phyloP scores from a whole-genome alignment of 2,329 filamentous ascomycete genomes.

The Neoascochyta sp. region DNA sequence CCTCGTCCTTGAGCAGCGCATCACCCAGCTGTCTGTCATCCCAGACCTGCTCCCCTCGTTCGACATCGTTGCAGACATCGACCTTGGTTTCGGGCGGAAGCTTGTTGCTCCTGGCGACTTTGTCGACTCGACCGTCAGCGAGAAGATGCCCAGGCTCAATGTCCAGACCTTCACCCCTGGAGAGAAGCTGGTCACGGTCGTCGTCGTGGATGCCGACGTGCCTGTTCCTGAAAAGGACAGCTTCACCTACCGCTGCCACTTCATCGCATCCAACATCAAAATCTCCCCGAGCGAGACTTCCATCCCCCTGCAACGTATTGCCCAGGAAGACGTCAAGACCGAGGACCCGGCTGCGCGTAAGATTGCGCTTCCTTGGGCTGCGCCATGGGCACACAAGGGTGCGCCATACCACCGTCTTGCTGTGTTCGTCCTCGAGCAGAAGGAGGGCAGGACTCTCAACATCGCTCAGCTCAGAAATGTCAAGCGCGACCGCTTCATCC shows the following conservation, averaged over 20 bases:
- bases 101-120: constrained; percentile 73
- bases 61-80: constrained; percentile 73
- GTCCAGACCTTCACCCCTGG: constrained; percentile 83
- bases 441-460: constrained; percentile 45
- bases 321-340: constrained; percentile 37
- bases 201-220: constrained; percentile 86
- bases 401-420: constrained; percentile 85
- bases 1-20: constrained; percentile 76
- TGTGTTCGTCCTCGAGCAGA: constrained; percentile 79
- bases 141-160: constrained; percentile 68
- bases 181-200: constrained; percentile 76
- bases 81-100: constrained; percentile 71
- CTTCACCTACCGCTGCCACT: constrained; percentile 82
- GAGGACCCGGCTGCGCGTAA: constrained; percentile 51
- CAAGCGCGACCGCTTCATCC: constrained; percentile 66
- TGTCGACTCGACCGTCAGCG: constrained; percentile 70
- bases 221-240: constrained; percentile 70
- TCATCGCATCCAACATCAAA: constrained; percentile 71
- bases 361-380: constrained; percentile 74
- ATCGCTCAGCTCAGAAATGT: constrained; percentile 68
- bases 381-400: constrained; percentile 84
- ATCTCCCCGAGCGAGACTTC: constrained; percentile 53
- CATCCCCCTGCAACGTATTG: constrained; percentile 31
- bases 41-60: constrained; percentile 83
- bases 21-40: constrained; percentile 79